Evolutionary conservation across 2,329 filamentous ascomycete genomes (phyloP), one percentile per base, ranked within the genome.

Genomic region (Fusarium bulbicola): DNA sequence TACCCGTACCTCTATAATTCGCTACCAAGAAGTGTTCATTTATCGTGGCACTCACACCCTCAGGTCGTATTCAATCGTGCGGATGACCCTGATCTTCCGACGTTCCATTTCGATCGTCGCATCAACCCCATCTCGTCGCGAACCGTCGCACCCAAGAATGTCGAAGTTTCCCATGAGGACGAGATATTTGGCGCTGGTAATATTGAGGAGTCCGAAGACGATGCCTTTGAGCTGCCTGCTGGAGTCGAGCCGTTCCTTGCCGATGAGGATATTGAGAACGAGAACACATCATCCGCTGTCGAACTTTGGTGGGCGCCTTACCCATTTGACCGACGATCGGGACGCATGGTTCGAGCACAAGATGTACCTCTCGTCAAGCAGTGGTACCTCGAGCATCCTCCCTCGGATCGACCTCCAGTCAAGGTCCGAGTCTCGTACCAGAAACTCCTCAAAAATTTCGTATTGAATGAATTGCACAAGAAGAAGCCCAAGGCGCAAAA

Each of bases 401-500:
- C 96, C 16, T 90, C 92, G 63, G 92, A 93, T 42, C 85, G 86
- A 72, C 95, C 97, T 78, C 95, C 96, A 2, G 95, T 98, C 74
- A 99, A 99, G 85, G 95, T 99, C 61, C 91, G 96, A 79, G 96
- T 99, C 15, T 99, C 96, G 1, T 99, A 99, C 81, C 96, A 99
- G 83, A 99, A 99, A 85, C 86, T 99, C 66, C 87, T 99, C 47
- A 99, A 99, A 86, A 95, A 93, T 7, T 99, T 92, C 76, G 96
- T 99, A 24, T 88, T 99, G 74, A 99, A 99, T 76, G 95, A 98
- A 83, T 87, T 99, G 52, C 97, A 99, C 83, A 97, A 95, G 85
- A 97, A 95, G 84, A 94, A 93, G 74, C 94, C 95, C 12, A 98
- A 99, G 86, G 94, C 96, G 8, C 92, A 97, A 76, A 97, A 95